These are phyloP conservation scores for Blepharisma japonicum DNA, from an alignment of 73 alveolate species.

Conservation along the genomic window DNA sequence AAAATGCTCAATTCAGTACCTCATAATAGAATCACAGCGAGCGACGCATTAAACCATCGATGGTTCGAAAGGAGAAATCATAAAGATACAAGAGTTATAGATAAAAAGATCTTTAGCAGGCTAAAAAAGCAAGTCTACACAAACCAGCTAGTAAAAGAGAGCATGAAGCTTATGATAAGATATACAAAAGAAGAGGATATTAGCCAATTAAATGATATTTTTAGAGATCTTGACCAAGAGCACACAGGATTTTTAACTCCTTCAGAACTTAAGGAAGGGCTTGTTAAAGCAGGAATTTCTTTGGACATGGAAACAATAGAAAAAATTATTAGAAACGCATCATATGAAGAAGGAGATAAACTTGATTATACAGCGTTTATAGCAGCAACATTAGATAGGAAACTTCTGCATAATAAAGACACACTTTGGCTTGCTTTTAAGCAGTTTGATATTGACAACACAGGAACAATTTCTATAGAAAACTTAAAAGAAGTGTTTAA, in stretches of 20 bases:
- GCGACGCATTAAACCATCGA: constrained; percentile 48
- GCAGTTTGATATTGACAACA: constrained; percentile 37
- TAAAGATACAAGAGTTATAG: background rate
- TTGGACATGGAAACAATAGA: constrained; percentile 76
- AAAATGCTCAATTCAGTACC: constrained; percentile 39
- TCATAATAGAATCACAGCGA: constrained; percentile 42
- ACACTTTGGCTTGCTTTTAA: constrained; percentile 30
- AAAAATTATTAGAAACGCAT: constrained; percentile 53
- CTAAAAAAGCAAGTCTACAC: constrained; percentile 52
- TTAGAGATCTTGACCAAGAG: constrained; percentile 81
- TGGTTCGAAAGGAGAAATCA: constrained; percentile 38
- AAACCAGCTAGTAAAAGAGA: constrained; percentile 62
- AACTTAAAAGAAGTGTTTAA: constrained; percentile 32
- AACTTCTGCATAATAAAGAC: constrained; percentile 28
- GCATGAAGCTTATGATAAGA: constrained; percentile 57
- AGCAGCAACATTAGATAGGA: constrained; percentile 52
- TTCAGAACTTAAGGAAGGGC: constrained; percentile 79
- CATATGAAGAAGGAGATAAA: constrained; percentile 53
- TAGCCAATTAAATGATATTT: constrained; percentile 70
- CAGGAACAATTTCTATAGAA: constrained; percentile 30
- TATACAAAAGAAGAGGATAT: constrained; percentile 70
- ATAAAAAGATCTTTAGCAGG: constrained; percentile 33
- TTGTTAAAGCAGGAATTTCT: constrained; percentile 43
- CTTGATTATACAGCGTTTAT: constrained; percentile 59
- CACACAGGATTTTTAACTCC: constrained; percentile 85